phyloP scores from a whole-genome alignment of 2,329 filamentous ascomycete species.

The Alternaria gansuensis region DNA sequence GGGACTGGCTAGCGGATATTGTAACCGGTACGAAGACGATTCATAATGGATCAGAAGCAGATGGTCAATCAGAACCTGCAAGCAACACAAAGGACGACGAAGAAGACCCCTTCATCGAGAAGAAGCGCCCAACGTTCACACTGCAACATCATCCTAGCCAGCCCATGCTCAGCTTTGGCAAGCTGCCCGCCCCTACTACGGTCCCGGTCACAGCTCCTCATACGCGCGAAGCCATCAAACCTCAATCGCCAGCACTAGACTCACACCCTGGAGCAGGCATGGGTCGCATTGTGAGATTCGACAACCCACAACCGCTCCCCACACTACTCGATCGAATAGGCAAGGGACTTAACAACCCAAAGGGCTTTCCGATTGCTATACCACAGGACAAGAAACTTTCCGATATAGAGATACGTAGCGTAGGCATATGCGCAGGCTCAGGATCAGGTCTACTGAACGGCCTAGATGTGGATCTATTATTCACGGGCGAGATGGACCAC shows the following conservation, averaged over 20 bases:
- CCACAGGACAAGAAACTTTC: constrained; percentile 66
- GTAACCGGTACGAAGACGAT: constrained; percentile 67
- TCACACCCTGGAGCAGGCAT: constrained; percentile 64
- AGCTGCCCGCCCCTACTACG: constrained; percentile 21
- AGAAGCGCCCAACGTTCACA: constrained; percentile 54
- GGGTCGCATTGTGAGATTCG: constrained; percentile 68
- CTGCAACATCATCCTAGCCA: constrained; percentile 62
- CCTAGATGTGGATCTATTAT: constrained; percentile 76
- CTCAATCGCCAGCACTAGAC: constrained; percentile 54
- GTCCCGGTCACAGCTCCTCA: constrained; percentile 51
- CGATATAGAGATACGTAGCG: constrained; percentile 68
- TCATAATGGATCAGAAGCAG: constrained; percentile 9
- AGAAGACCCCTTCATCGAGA: constrained; percentile 51
- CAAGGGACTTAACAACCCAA: constrained; percentile 71
- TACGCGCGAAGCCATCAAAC: constrained; percentile 63
- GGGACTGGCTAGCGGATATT: constrained; percentile 92
- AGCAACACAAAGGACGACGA: constrained; percentile 24
- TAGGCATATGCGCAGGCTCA: constrained; percentile 90
- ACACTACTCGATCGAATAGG: constrained; percentile 70
- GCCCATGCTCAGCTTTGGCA: constrained; percentile 49
- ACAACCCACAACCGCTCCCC: constrained; percentile 61
- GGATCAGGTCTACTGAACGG: constrained; percentile 79
- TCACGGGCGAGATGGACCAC: constrained; percentile 93
- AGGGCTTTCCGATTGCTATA: constrained; percentile 70
- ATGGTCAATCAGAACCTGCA: constrained; percentile 19